Evolutionary conservation across 2,329 filamentous ascomycete species (phyloP).

Genomic region (Aspergillus intermedius): DNA sequence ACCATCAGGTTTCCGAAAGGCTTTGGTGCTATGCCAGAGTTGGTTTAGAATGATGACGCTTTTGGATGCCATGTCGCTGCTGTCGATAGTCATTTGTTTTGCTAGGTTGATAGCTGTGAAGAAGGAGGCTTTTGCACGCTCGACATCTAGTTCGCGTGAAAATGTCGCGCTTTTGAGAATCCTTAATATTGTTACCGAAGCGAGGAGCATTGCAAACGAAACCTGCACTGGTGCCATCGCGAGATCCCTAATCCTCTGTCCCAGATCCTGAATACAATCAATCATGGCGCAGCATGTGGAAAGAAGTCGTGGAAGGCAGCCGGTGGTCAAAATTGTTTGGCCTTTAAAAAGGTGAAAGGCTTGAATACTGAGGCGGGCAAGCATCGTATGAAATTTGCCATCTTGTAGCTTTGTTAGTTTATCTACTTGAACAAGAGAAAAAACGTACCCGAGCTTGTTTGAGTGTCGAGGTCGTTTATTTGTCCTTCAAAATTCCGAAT

Average conservation of each 20-base stretch:
- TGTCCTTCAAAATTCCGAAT: conserved; percentile 32
- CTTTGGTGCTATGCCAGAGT: conserved; percentile 37
- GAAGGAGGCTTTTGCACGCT: conserved; percentile 27
- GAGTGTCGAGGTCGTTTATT: conserved; percentile 29
- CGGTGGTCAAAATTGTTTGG: conserved; percentile 19
- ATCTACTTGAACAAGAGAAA: conserved; percentile 4
- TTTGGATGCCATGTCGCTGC: conserved; percentile 29
- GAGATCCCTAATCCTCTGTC: conserved; percentile 13
- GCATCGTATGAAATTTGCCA: conserved; percentile 22
- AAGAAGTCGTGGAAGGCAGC: conserved; percentile 21
- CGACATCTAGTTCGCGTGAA: conserved; percentile 25
- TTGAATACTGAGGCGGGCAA: conserved; percentile 29
- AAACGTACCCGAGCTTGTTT: conserved; percentile 24
- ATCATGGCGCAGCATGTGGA: conserved; percentile 26
- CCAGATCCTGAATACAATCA: conserved; percentile 20
- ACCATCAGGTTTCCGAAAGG: conserved; percentile 35
- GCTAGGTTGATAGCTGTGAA: conserved; percentile 34
- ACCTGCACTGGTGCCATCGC: conserved; percentile 23
- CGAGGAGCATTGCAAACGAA: conserved; percentile 23
- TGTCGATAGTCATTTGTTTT: conserved; percentile 33
- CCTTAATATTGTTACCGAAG: conserved; percentile 28
- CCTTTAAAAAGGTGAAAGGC: conserved; percentile 33
- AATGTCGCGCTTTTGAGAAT: conserved; percentile 31
- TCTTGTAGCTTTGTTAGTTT: conserved; percentile 18
- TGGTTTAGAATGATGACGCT: conserved; percentile 29